Base-by-base conservation (phyloP, 441 rosid genomes). In the Brassica hybrid region DNA sequence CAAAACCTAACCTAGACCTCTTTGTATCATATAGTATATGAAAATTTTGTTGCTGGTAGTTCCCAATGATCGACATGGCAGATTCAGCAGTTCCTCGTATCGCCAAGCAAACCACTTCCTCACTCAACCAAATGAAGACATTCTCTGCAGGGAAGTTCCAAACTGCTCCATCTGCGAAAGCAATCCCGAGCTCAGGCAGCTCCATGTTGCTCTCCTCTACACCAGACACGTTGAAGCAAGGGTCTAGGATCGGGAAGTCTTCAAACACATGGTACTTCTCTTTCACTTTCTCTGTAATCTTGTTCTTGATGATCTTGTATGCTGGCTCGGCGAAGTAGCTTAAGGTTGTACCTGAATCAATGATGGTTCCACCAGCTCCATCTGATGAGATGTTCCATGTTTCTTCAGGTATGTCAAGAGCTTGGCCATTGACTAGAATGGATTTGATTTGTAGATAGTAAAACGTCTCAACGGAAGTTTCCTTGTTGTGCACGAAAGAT, bases 1-100 rank as follows among this genome's bases (percentile, higher is more conserved):
- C 96, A 74, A 81, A 93, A n/a, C 97, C 97, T 56, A 93, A 86
- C 83, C 96, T 84, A 54, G 94, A 89, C 72, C 73, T 88, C 79
- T 85, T 85, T 8, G 92, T 93, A 67, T 93, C 97, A 73, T 93
- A 93, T 74, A 93, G 61, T 50, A 93, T 83, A 14, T 88, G 97
- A 78, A 93, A 93, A 68, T 93, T 93, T 66, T 93, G 97, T 86
- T 93, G 97, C 89, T 93, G 96, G 66, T 93, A 93, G 62, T 93
- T 93, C 2, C 96, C 97, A 1, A 93, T 88, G 58, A 93, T 93
- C 0, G 97, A 93, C 12, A 91, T 82, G 1, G 93, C 77, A 4
- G 94, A 83, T 56, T 68, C 80, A 3, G 94, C 91, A 30, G 93
- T 86, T 76, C 96, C 93, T 73, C 88, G 59, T 66, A 93, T 83